Evolutionary conservation across 257 asterid genomes (phyloP), one percentile per base, ranked within the genome.

Genomic region (Leonotis leonurus): DNA sequence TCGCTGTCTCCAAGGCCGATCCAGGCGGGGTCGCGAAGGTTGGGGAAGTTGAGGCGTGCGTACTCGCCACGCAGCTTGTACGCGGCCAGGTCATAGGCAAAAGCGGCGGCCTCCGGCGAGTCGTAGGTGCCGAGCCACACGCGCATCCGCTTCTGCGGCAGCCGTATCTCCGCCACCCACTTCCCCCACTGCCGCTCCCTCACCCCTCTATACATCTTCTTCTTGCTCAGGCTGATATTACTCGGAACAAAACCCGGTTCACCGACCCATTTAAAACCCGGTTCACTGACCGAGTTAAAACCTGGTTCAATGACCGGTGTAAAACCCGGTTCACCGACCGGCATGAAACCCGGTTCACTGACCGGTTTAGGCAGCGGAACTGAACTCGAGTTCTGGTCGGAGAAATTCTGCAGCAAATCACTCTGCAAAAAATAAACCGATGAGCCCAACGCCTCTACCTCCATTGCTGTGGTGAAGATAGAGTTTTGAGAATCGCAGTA

Each of bases 161-260:
- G 88, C 20, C 99, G 69, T 14, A 89, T 93, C 48, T 93, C 99
- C 4, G 99, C 97, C 8, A 93, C 99, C 99, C 99, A 93, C 46
- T 85, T 93, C 1, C 99, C 97, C 99, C 99, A 93, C 61, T 93
- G 97, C 81, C 99, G 76, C 79, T 93, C 97, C 68, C 99, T 70
- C n/a, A 93, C 97, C 0, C 99, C 99, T 29, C 99, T 71, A 73
- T 93, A 93, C 0, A 93, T 77, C 70, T 93, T 93, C 17, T 84
- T 85, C 92, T 83, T 89, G 68, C 61, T 61, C n/a, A 86, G 77
- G 68, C 72, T 68, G 55, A 65, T 64, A 25, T 71, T 75, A 10
- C 74, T 80, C n/a, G 33, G 81, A 13, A 58, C 21, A 30, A 54
- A 70, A 14, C 63, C 53, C 56, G 70, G 71, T 14, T 55, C 60